Base-by-base conservation (phyloP, 2,329 filamentous ascomycete species). In the Xylaria sp. region DNA sequence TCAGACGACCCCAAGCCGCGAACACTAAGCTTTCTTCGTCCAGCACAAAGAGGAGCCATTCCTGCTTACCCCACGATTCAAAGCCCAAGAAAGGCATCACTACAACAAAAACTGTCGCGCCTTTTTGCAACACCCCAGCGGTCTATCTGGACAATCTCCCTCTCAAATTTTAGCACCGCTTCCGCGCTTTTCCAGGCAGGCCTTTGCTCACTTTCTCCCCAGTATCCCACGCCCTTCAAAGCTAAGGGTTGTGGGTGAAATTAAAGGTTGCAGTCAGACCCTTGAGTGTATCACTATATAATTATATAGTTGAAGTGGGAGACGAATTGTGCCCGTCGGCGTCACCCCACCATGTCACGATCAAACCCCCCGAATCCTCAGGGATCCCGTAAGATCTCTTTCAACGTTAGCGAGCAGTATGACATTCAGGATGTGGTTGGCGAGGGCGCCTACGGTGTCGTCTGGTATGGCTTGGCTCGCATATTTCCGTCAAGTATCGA, bases 341-440 rank as follows among this genome's bases (percentile, higher is more conserved):
- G 12, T 60, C 32, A 7, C 70, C 57, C 45, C 50, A 72, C 50
- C 76, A 88, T 89, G 87, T 89, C 87, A 78, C 87, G 86, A 77
- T 77, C 86, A 67, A 82, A 84, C 76, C 80, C 85, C 73, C 87
- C 84, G 76, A 89, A 85, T 81, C 82, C 86, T 67, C 82, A 86
- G 77, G 88, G 88, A 76, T 91, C 90, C 76, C 89, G 96, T 80
- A 99, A 98, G 88, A 99, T 99, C 81, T 98, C 94, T 65, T 99
- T 99, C 90, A 99, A 99, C 79, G 96, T 99, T 71, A 98, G 94
- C 78, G 96, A 99, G 82, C 96, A 99, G 82, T 99, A 99, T 80
- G 96, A 99, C 79, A 99, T 99, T 74, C 95, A 98, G 81, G 96
- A 99, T 90, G 96, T 99, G 57, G 97, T 99, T 69, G 96, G 96